Conservation (phyloP, 495 filamentous ascomycete genomes). For the Trichocladium antarcticum region DNA sequence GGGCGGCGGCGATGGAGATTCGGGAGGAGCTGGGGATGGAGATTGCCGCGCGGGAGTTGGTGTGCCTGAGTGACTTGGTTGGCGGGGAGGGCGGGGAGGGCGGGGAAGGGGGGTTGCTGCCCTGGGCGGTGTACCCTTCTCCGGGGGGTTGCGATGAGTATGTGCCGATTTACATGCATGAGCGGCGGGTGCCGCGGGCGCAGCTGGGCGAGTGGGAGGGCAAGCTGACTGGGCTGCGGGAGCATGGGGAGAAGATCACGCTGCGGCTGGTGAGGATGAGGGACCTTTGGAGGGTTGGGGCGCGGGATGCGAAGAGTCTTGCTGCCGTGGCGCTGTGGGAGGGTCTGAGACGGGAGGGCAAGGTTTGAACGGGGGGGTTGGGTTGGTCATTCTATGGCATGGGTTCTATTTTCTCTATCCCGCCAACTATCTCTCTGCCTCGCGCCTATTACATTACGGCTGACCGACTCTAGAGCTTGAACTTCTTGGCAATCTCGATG, state of each 20-base stretch:
- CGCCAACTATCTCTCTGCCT: neutral
- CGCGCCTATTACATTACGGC: neutral
- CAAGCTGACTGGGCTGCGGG: slow-evolving; percentile 63
- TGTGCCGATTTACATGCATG: slow-evolving; percentile 64
- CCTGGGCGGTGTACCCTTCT: slow-evolving; percentile 60
- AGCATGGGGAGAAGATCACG: slow-evolving; percentile 75
- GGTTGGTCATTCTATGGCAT: slow-evolving; percentile 8
- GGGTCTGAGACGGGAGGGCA: slow-evolving; percentile 55
- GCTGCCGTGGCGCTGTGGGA: slow-evolving; percentile 68
- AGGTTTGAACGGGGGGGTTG: slow-evolving; percentile 55
- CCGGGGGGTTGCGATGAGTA: slow-evolving; percentile 79
- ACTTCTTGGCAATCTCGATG: slow-evolving; percentile 60
- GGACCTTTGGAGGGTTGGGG: slow-evolving; percentile 65
- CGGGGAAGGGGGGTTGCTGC: slow-evolving; percentile 32
- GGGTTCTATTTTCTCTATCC: neutral
- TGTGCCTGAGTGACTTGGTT: slow-evolving; percentile 56
- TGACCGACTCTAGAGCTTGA: slow-evolving; percentile 25
- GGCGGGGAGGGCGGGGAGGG: slow-evolving; percentile 22
- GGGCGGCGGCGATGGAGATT: slow-evolving; percentile 72
- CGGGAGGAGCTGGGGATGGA: slow-evolving; percentile 64
- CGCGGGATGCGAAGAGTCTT: slow-evolving; percentile 69
- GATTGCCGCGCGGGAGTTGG: slow-evolving; percentile 32
- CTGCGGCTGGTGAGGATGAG: slow-evolving; percentile 57
- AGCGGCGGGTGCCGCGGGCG: slow-evolving; percentile 52
- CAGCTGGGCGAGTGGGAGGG: slow-evolving; percentile 61